phyloP scores from a whole-genome alignment of 2,329 filamentous ascomycete species.

The Cryoendolithus antarcticus region DNA sequence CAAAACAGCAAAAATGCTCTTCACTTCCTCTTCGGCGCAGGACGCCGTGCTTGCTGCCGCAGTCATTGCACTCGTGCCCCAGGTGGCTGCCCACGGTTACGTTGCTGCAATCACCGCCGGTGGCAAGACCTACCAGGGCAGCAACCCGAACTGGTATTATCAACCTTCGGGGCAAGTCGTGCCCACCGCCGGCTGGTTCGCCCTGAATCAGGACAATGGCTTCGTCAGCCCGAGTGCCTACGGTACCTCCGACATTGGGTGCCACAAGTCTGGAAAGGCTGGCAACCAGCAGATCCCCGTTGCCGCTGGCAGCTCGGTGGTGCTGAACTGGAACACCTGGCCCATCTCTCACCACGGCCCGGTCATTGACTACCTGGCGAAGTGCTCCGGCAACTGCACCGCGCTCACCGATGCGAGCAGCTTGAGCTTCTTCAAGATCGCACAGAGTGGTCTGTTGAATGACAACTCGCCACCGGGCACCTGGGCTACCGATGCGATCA shows the following conservation, averaged over 20 bases:
- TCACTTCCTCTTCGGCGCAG: constrained; percentile 4
- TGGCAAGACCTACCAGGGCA: constrained; percentile 28
- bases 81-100: constrained; percentile 31
- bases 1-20: constrained; percentile 3
- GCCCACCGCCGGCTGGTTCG: constrained; percentile 4
- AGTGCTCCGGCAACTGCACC: constrained; percentile 41
- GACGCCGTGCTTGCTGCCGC: constrained; percentile 1
- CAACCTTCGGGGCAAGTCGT: background rate
- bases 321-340: constrained; percentile 53
- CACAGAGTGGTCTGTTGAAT: constrained; percentile 40
- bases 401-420: constrained; percentile 38
- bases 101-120: constrained; percentile 31
- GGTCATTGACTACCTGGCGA: constrained; percentile 52
- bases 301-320: constrained; percentile 45
- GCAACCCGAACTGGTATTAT: constrained; percentile 4
- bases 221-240: constrained; percentile 17
- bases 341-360: constrained; percentile 51
- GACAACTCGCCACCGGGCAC: constrained; percentile 30
- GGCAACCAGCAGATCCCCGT: constrained; percentile 41
- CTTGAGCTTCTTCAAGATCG: constrained; percentile 54
- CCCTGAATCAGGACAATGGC: constrained; percentile 26
- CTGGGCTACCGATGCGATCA: constrained; percentile 45
- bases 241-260: constrained; percentile 17
- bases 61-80: constrained; percentile 3
- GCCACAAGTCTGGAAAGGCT: constrained; percentile 42